Conservation (phyloP, 495 filamentous ascomycete genomes). For the Cercophora samala region DNA sequence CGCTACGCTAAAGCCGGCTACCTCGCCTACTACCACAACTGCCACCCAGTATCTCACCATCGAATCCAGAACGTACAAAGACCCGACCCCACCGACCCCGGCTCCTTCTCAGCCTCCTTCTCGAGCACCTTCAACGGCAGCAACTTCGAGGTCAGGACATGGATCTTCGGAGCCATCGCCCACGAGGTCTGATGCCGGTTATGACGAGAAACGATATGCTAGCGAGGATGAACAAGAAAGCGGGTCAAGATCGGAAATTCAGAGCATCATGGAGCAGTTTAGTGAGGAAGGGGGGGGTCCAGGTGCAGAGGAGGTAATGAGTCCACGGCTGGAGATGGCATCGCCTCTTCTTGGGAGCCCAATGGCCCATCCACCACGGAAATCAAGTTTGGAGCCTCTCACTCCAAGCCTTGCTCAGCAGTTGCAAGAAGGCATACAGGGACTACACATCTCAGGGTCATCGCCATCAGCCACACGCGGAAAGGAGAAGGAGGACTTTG, state of each 20-base stretch:
- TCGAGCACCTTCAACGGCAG: conserved; percentile 46
- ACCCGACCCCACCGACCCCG: conserved; percentile 62
- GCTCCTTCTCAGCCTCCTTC: conserved; percentile 46
- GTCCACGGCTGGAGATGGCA: conserved; percentile 69
- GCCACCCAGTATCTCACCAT: conserved; percentile 42
- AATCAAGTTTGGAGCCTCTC: conserved; percentile 75
- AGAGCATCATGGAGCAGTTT: conserved; percentile 92
- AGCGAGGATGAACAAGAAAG: conserved; percentile 59
- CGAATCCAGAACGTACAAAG: conserved; percentile 53
- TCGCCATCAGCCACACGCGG: conserved; percentile 37
- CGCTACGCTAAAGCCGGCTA: conserved; percentile 49
- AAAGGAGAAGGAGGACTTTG: conserved; percentile 44
- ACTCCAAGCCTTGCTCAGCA: conserved; percentile 44
- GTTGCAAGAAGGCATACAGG: conserved; percentile 45
- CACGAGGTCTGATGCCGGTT: conserved; percentile 54
- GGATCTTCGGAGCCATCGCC: conserved; percentile 51
- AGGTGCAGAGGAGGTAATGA: conserved; percentile 74
- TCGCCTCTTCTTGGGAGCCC: conserved; percentile 63
- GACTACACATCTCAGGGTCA: conserved; percentile 40
- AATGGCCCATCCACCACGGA: conserved; percentile 70
- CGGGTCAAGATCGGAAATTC: conserved; percentile 81
- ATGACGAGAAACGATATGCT: conserved; percentile 48
- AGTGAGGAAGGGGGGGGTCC: conserved; percentile 63
- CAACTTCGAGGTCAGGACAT: conserved; percentile 29
- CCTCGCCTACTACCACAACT: conserved; percentile 28